A percentile compares a stretch with the other conserved stretches of the same genome.
These are phyloP conservation scores for Talaromyces sp. DNA, from an alignment of 2,329 filamentous ascomycete species.

Conservation along the genomic window DNA sequence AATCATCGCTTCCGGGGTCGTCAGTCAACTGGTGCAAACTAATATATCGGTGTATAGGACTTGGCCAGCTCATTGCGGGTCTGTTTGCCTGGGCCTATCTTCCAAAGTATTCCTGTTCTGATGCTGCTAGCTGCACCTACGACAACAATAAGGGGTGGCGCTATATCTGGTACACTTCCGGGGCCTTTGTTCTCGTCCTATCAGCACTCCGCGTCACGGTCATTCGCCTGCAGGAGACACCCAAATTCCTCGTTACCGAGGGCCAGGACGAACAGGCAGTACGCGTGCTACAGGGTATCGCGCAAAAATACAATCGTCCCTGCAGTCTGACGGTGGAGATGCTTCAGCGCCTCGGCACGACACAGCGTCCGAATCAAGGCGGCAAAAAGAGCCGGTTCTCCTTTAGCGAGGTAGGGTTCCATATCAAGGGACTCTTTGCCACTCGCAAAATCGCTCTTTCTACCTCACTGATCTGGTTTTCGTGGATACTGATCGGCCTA, in stretches of 20 bases:
- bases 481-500: conserved; percentile 66
- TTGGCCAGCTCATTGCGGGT: conserved; percentile 49
- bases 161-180: conserved; percentile 53
- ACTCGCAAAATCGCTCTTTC: conserved; percentile 58
- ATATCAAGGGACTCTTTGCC: conserved; percentile 62
- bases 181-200: conserved; percentile 52
- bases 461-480: conserved; percentile 63
- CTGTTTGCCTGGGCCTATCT: conserved; percentile 54
- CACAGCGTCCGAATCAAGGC: conserved; percentile 28
- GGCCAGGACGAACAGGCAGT: conserved; percentile 51
- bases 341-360: conserved; percentile 44
- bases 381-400: conserved; percentile 21
- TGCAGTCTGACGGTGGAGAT: conserved; percentile 49
- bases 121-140: conserved; percentile 44
- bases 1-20: conserved; percentile 16
- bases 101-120: conserved; percentile 44
- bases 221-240: conserved; percentile 53
- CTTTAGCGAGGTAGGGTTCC: conserved; percentile 41
- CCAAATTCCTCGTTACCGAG: conserved; percentile 53
- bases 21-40: conserved; percentile 13
- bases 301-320: conserved; percentile 49
- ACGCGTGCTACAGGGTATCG: conserved; percentile 46
- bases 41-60: conserved; percentile 18
- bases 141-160: conserved; percentile 55
- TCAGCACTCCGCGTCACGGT: conserved; percentile 50